Base-by-base conservation (phyloP, 2,329 filamentous ascomycete genomes). In the Pyrenophora seminiperda region DNA sequence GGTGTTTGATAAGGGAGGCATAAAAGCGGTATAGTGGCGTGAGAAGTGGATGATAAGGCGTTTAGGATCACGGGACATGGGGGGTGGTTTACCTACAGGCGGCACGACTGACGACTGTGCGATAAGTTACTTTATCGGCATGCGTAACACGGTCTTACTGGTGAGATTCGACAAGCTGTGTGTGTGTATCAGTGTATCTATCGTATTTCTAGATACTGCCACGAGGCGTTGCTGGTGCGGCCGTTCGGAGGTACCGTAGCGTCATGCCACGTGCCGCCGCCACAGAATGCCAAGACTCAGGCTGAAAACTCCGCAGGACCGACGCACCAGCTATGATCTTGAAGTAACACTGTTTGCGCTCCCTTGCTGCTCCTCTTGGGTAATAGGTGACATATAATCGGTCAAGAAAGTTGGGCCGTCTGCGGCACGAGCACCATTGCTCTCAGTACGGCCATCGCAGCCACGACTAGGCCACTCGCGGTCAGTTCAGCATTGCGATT, bases 71-170 rank as follows among this genome's bases (percentile, higher is more conserved):
- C 41, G 53, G 24, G 14, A 43, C 41, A 61, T 63, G 63, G 58
- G 55, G 37, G 38, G 38, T 37, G 15, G 14, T 5, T 29, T 22
- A 17, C n/a, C n/a, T n/a, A n/a, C n/a, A n/a, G n/a, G 33, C 39
- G 48, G 50, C 54, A 42, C 46, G 38, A 14, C 49, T 44, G 37
- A 38, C 27, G 46, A 38, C 47, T 51, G 22, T 60, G 50, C 42
- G 37, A 52, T 41, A 43, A 41, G 41, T 67, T 62, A 62, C 58
- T 57, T 50, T 13, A 59, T 63, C 53, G 34, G 33, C 47, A 55
- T 62, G 53, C 59, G 62, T 65, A 59, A 60, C 19, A 33, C 34
- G 20, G 38, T 33, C 24, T 27, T 27, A 27, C 24, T 27, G 10
- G 24, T 10, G 24, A 9, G 41, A 27, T 14, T 32, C n/a, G 29